Conservation (phyloP, 2,329 filamentous ascomycete genomes). For the Metarhizium rileyi region DNA sequence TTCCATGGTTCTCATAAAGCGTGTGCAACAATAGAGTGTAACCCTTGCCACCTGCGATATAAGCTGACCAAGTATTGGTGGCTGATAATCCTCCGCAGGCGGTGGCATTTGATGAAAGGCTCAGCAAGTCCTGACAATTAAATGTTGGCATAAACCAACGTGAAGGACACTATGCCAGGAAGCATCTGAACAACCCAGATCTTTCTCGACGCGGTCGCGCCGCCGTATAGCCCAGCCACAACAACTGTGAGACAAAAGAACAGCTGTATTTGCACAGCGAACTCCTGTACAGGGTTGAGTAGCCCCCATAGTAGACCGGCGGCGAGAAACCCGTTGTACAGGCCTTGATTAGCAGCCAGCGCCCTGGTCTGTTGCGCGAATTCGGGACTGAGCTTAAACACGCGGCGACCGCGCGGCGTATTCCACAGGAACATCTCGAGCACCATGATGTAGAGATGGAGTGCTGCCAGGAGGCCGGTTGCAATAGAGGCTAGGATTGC, state of each 20-base stretch:
- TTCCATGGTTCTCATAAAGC: no score
- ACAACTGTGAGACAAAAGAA: slow-evolving; percentile 38
- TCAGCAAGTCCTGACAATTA: no score
- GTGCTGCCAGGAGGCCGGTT: slow-evolving; percentile 27
- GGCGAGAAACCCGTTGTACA: slow-evolving; percentile 44
- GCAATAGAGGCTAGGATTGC: slow-evolving; percentile 19
- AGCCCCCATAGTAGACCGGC: slow-evolving; percentile 38
- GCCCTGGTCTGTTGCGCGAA: slow-evolving; percentile 34
- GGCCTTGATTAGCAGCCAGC: slow-evolving; percentile 40
- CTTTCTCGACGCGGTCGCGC: slow-evolving; percentile 26
- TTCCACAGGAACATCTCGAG: slow-evolving; percentile 43
- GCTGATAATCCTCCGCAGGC: no score
- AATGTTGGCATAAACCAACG: slow-evolving; percentile 11
- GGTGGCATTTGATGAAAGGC: no score
- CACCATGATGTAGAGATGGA: slow-evolving; percentile 39
- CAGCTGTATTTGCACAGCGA: slow-evolving; percentile 33
- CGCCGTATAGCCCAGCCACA: slow-evolving; percentile 37
- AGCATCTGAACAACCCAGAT: slow-evolving; percentile 35
- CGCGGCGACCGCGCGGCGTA: slow-evolving; percentile 31
- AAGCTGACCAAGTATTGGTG: no score
- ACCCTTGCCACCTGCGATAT: no score
- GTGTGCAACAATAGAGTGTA: no score
- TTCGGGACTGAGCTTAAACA: slow-evolving; percentile 34
- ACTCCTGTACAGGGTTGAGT: slow-evolving; percentile 31
- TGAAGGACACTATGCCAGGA: slow-evolving; percentile 10